A percentile compares a stretch with the other conserved stretches of the same genome.
These are phyloP conservation scores for Monascus ruber DNA, from an alignment of 2,329 filamentous ascomycete species.

Conservation along the genomic window DNA sequence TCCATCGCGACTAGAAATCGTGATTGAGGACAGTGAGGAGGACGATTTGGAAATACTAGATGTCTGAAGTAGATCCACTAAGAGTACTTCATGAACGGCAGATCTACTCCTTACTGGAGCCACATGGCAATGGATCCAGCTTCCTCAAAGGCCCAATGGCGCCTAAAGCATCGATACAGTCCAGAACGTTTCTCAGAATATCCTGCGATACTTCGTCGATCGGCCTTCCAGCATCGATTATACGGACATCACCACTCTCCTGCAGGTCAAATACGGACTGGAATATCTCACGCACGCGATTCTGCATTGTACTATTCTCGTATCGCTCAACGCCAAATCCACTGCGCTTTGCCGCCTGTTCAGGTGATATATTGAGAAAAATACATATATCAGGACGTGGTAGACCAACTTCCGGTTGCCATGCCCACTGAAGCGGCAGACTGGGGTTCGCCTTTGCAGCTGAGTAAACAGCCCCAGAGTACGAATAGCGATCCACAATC, in stretches of 20 bases:
- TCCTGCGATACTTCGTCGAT: conserved; percentile 41
- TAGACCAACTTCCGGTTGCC: conserved; percentile 71
- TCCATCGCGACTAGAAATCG: conserved; percentile 22
- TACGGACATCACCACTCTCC: conserved; percentile 41
- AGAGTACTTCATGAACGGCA: not conserved
- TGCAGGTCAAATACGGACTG: conserved; percentile 38
- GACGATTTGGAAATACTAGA: conserved; percentile 37
- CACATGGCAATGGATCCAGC: conserved; percentile 19
- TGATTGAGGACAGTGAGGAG: conserved; percentile 47
- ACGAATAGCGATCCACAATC: conserved; percentile 87
- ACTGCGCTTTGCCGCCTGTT: conserved; percentile 61
- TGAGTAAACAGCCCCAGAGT: conserved; percentile 86
- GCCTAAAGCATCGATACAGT: conserved; percentile 21
- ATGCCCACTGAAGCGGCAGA: conserved; percentile 67
- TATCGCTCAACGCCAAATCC: conserved; percentile 85
- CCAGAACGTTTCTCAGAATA: conserved; percentile 18
- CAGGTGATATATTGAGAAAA: conserved; percentile 71
- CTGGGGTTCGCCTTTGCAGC: conserved; percentile 69
- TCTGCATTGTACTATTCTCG: conserved; percentile 74
- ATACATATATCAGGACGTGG: conserved; percentile 78
- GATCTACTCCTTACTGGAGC: conserved; percentile 5
- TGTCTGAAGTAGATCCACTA: not conserved
- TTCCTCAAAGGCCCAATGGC: conserved; percentile 23
- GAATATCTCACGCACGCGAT: conserved; percentile 65
- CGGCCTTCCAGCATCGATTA: conserved; percentile 43